Conservation (phyloP, 495 filamentous ascomycete genomes). For the Aspergillus ostianus region DNA sequence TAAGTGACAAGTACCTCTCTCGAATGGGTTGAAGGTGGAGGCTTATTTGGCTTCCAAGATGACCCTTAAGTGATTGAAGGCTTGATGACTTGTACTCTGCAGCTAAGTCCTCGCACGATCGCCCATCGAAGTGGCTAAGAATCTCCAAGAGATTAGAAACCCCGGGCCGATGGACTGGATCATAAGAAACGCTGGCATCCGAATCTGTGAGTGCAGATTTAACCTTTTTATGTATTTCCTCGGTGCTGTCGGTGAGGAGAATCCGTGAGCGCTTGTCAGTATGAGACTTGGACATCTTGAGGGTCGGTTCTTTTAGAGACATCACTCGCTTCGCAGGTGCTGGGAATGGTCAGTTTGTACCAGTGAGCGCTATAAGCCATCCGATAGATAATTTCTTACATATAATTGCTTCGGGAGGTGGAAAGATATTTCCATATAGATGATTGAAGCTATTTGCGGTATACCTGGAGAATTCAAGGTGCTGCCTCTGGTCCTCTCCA, state of each 20-base stretch:
- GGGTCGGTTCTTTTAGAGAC: slow-evolving; percentile 71
- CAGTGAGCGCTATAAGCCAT: slow-evolving; percentile 6
- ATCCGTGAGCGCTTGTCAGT: slow-evolving; percentile 68
- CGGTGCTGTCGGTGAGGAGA: slow-evolving; percentile 67
- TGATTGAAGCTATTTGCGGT: slow-evolving; percentile 83
- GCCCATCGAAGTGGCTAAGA: slow-evolving; percentile 60
- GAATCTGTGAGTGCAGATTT: slow-evolving; percentile 76
- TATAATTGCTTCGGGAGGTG: slow-evolving; percentile 69
- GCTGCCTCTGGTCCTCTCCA: slow-evolving; percentile 88
- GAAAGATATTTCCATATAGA: slow-evolving; percentile 60
- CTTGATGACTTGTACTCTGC: slow-evolving; percentile 45
- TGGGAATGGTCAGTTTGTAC: slow-evolving; percentile 23
- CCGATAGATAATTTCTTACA: slow-evolving; percentile 50
- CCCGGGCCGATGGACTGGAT: slow-evolving; percentile 68
- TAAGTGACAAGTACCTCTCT: slow-evolving; percentile 56
- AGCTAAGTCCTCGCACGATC: slow-evolving; percentile 55
- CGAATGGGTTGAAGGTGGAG: slow-evolving; percentile 56
- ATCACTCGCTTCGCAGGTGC: slow-evolving; percentile 80
- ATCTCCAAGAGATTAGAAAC: slow-evolving; percentile 85
- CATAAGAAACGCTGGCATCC: slow-evolving; percentile 60
- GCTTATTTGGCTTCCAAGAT: slow-evolving; percentile 54
- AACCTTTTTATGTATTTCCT: slow-evolving; percentile 65
- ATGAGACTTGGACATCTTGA: slow-evolving; percentile 95
- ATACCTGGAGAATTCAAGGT: slow-evolving; percentile 87
- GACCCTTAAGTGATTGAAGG: slow-evolving; percentile 64